These are phyloP conservation scores for Nissolia schottii DNA, from an alignment of 306 rosid genomes.

Conservation along the genomic window DNA sequence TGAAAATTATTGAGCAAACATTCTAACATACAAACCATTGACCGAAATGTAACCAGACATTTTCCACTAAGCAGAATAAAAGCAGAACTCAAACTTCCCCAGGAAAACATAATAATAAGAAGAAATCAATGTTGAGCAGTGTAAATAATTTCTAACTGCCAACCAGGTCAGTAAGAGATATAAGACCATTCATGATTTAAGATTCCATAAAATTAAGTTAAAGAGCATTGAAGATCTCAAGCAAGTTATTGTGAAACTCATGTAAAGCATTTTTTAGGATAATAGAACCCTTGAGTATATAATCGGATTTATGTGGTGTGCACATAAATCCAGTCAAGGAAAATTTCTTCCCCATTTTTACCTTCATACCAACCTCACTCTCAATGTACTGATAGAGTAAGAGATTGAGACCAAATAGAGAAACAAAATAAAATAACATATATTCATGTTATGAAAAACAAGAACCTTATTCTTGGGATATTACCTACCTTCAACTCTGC, in stretches of 20 bases:
- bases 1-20: too few relatives aligned
- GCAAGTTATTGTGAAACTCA: not conserved
- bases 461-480: not conserved
- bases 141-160: not conserved
- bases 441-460: not conserved
- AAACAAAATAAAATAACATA: constrained; percentile 11
- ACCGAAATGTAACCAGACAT: not conserved
- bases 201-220: not conserved
- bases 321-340: too few relatives aligned
- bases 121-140: not conserved
- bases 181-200: not conserved
- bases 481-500: constrained; percentile 90
- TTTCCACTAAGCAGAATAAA: not conserved
- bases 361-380: too few relatives aligned
- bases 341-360: too few relatives aligned
- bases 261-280: not conserved
- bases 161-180: not conserved
- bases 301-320: too few relatives aligned
- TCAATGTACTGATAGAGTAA: not conserved
- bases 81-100: not conserved
- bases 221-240: not conserved
- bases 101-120: too few relatives aligned
- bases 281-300: not conserved
- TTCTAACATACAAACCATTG: not conserved
- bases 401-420: not conserved